Percentiles rank a stretch among this genome's conserved stretches.
Conservation (phyloP, 1,284 basidiomycete species). For the Ustilago hordei region DNA sequence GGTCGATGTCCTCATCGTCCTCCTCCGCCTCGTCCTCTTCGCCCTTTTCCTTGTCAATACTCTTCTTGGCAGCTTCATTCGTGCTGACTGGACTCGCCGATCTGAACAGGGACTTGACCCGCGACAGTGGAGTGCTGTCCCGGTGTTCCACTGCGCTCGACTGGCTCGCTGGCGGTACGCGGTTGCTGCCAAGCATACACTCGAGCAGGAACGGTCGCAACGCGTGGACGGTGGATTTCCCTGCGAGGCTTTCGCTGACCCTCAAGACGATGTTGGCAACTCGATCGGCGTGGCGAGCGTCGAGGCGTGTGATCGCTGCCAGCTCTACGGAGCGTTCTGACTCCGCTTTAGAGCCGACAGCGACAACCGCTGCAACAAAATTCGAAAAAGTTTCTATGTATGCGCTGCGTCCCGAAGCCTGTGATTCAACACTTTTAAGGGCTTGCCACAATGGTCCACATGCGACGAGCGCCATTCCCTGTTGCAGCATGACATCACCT, state of each 20-base stretch:
- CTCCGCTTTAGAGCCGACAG: conserved; percentile 4
- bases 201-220: conserved; percentile 34
- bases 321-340: conserved; percentile 11
- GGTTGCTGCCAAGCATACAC: conserved; percentile 21
- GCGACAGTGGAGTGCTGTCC: conserved; percentile 21
- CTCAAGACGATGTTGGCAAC: conserved; percentile 25
- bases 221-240: not conserved
- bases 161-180: conserved; percentile 8
- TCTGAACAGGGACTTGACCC: conserved; percentile 27
- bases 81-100: conserved; percentile 5
- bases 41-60: conserved; percentile 63
- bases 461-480: conserved; percentile 25
- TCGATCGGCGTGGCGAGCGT: conserved; percentile 17
- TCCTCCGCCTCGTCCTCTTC: conserved; percentile 37
- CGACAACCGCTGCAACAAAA: conserved; percentile 32
- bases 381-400: conserved; percentile 31
- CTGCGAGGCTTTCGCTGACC: conserved; percentile 10
- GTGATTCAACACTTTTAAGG: conserved; percentile 20
- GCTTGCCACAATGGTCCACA: conserved; percentile 31
- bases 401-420: conserved; percentile 23
- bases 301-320: conserved; percentile 30
- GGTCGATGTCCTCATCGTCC: conserved; percentile 50
- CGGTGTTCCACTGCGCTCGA: conserved; percentile 4
- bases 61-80: conserved; percentile 11
- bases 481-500: conserved; percentile 5